These are phyloP conservation scores for Glaciozyma martinii DNA, from an alignment of 768 basidiomycete species.

Conservation along the genomic window DNA sequence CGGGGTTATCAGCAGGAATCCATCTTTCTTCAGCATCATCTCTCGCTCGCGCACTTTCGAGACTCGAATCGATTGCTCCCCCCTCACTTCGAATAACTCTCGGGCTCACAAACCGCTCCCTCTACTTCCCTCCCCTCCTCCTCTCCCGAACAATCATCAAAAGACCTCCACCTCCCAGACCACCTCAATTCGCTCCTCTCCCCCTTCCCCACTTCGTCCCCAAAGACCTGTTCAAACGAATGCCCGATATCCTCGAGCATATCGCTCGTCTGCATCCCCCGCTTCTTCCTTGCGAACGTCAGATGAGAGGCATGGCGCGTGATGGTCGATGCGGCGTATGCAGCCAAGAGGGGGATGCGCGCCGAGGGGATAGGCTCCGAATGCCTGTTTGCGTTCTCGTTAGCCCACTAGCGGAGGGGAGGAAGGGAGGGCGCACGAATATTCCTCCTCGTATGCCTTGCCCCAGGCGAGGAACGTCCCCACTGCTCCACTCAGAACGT, in stretches of 20 bases:
- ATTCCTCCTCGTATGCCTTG: conserved; percentile 72
- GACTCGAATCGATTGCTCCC: no score
- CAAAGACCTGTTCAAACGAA: conserved; percentile 67
- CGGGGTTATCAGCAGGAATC: not conserved
- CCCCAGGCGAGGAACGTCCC: conserved; percentile 93
- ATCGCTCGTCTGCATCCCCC: conserved; percentile 74
- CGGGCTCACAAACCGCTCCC: no score
- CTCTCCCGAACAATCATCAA: not conserved
- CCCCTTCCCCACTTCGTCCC: conserved; percentile 36
- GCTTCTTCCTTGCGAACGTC: conserved; percentile 65
- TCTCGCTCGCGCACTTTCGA: no score
- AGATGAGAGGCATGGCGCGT: conserved; percentile 72
- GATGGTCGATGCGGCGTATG: conserved; percentile 75
- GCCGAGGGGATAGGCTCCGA: conserved; percentile 37
- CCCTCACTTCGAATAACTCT: no score
- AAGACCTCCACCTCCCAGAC: not conserved
- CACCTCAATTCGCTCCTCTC: not conserved
- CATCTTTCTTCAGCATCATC: no score
- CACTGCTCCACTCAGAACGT: conserved; percentile 77
- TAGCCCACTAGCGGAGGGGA: not conserved
- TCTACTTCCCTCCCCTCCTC: not conserved
- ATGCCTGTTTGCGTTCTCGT: not conserved
- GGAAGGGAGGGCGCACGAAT: conserved; percentile 31
- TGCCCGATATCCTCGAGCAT: conserved; percentile 53
- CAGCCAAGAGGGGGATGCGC: conserved; percentile 68